Base-by-base conservation (phyloP, 495 filamentous ascomycete genomes). In the Parachaetomium inaequale region DNA sequence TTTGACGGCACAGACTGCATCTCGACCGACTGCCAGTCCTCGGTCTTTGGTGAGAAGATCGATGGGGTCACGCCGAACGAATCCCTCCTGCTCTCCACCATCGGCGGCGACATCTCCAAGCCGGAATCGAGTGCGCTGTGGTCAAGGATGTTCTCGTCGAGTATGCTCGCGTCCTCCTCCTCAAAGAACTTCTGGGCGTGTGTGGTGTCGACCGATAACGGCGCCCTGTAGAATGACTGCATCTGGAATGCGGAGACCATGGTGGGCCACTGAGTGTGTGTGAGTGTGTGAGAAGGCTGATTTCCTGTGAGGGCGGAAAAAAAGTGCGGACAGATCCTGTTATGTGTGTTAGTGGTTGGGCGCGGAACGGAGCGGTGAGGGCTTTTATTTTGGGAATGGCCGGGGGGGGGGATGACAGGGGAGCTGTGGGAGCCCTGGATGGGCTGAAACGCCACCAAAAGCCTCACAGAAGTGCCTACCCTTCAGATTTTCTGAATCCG, bases 81-180 rank as follows among this genome's bases (percentile, higher is more conserved):
- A 62, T 88, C 82, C 71, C 87, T 82, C 70, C 88, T 83, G 77
- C 84, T 83, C 64, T 82, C 83, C 61, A 78, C 81, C 76, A 87
- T 82, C 64, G 84, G 81, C 46, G 88, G 82, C 55, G 82, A 86
- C 75, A 91, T 84, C 65, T 89, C 87, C 66, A 91, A 78, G 36
- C 86, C 84, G 17, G 84, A 84, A 70, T 87, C 85, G 70, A 80
- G 83, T 65, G 69, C 76, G 70, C 77, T 82, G 65, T 79, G 80
- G 73, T 92, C 90, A 63, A 93, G 83, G 71, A 93, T 93, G 78
- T 89, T 87, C 47, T 93, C 89, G 76, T 95, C 91, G 65, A 95
- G 78, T 74, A 92, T 88, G 72, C 84, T 88, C 74, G 84, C 83
- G 70, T 91, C 88, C 76, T 93, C 90, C 62, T 93, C 90, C 64